Base-by-base conservation (phyloP, 306 rosid genomes). In the Cucurbita maxima region DNA sequence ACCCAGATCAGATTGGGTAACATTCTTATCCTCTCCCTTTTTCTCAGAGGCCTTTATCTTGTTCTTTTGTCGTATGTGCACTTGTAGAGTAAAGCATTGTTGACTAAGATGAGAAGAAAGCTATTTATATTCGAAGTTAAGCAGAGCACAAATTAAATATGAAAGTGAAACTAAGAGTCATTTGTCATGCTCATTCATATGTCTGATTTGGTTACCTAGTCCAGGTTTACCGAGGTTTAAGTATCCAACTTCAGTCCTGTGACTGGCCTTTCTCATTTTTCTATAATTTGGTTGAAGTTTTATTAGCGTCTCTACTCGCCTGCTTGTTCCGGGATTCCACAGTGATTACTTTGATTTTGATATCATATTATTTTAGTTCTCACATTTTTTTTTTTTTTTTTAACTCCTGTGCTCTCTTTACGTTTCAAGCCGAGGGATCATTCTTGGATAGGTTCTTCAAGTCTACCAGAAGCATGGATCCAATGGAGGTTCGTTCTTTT, bases 381-480 rank as follows among this genome's bases (percentile, higher is more conserved):
- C 10, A 37, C 55, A 58, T 25, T 30, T 58, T 44, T 53, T 76
- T n/a, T n/a, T n/a, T n/a, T 74, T 30, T 58, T 44, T 53, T 76
- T 72, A 50, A 62, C 78, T 43, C 10, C 13, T 80, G 18, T 20
- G 12, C 56, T 43, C 55, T 68, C 51, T 81, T 73, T 76, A 80
- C 75, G 58, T 75, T 80, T 61, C 10, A 81, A 95, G 97, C 70
- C 73, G 96, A 95, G 57, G 96, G 82, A 45, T 91, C 99, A 25
- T 95, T 85, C 82, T 61, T 95, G 78, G 99, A 95, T 61, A 88
- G 78, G 75, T 89, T 91, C 81, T 95, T 85, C 66, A 91, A 88
- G 82, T 56, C 90, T 54, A 89, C 99, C 55, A 91, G 91, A 59
- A 81, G 71, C 83, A 75, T 91, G 97, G 90, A 88, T 62, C 90